phyloP scores from a whole-genome alignment of 1,284 basidiomycete species.

The Trametes sp. region DNA sequence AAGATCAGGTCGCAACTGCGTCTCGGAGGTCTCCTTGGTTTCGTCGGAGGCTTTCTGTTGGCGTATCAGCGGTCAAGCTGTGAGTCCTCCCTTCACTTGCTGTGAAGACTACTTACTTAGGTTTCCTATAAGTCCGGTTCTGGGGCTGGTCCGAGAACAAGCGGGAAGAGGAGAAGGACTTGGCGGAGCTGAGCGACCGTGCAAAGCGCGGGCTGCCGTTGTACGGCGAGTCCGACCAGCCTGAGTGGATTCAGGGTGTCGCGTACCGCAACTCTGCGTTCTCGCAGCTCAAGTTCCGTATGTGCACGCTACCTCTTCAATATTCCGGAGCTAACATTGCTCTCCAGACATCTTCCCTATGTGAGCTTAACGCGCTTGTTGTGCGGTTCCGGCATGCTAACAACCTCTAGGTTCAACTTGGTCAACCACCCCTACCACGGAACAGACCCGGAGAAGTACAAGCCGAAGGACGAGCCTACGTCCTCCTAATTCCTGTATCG shows the following conservation, averaged over 20 bases:
- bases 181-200: slow-evolving; percentile 77
- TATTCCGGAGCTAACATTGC: slow-evolving; percentile 10
- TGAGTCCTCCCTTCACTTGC: slow-evolving; percentile 50
- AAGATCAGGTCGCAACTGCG: slow-evolving; percentile 51
- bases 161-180: slow-evolving; percentile 79
- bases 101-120: slow-evolving; percentile 14
- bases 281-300: slow-evolving; percentile 91
- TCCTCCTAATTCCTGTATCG: slow-evolving; percentile 26
- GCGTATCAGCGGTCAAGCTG: slow-evolving; percentile 92
- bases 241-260: slow-evolving; percentile 87
- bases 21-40: slow-evolving; percentile 65
- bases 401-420: slow-evolving; percentile 81
- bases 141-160: slow-evolving; percentile 97
- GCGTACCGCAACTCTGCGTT: slow-evolving; percentile 93
- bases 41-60: slow-evolving; percentile 90
- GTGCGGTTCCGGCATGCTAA: slow-evolving; percentile 23
- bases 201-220: slow-evolving; percentile 81
- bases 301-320: slow-evolving; percentile 45
- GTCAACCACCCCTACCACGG: slow-evolving; percentile 92
- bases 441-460: slow-evolving; percentile 85
- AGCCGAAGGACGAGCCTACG: slow-evolving; percentile 37
- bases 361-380: slow-evolving; percentile 48
- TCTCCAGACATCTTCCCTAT: slow-evolving; percentile 71
- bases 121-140: slow-evolving; percentile 77
- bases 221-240: slow-evolving; percentile 85